These are phyloP conservation scores for Pythium aquatile DNA, from an alignment of 352 stramenopile species.

Conservation along the genomic window DNA sequence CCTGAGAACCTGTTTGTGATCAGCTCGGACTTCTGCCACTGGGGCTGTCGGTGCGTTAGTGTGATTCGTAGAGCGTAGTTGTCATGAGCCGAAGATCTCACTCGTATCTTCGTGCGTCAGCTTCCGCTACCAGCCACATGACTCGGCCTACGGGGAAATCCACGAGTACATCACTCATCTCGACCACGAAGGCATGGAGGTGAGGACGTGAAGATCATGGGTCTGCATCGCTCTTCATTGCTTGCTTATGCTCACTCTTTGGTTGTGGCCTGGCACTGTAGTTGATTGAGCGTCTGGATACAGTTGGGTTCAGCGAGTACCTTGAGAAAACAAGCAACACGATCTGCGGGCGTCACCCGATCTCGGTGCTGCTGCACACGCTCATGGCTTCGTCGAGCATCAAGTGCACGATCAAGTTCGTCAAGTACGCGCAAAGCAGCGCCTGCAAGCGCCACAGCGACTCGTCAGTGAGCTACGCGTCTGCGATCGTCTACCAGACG, in stretches of 20 bases:
- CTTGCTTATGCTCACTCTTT: too few species aligned
- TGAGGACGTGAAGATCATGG: slow-evolving; percentile 18
- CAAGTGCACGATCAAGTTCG: slow-evolving; percentile 86
- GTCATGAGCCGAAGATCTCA: not conserved
- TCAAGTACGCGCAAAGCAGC: slow-evolving; percentile 93
- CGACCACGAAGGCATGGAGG: slow-evolving; percentile 88
- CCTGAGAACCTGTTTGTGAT: slow-evolving; percentile 94
- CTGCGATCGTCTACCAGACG: slow-evolving; percentile 83
- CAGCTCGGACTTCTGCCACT: slow-evolving; percentile 98
- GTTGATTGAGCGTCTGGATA: slow-evolving; percentile 91
- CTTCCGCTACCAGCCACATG: slow-evolving; percentile 90
- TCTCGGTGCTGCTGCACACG: slow-evolving; percentile 77
- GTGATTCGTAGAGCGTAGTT: not conserved
- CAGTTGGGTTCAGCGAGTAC: slow-evolving; percentile 92
- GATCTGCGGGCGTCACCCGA: slow-evolving; percentile 96
- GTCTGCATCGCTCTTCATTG: not conserved
- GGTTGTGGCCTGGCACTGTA: slow-evolving; percentile 14
- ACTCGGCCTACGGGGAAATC: slow-evolving; percentile 86
- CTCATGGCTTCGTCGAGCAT: slow-evolving; percentile 50
- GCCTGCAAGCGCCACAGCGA: slow-evolving; percentile 84
- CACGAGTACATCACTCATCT: slow-evolving; percentile 95
- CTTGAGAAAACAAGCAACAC: slow-evolving; percentile 95
- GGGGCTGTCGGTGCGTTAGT: slow-evolving; percentile 68
- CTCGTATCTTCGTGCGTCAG: slow-evolving; percentile 17
- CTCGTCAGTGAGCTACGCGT: slow-evolving; percentile 95